phyloP scores from a whole-genome alignment of 208 protist genomes.

The Trypanosoma scelopori region DNA sequence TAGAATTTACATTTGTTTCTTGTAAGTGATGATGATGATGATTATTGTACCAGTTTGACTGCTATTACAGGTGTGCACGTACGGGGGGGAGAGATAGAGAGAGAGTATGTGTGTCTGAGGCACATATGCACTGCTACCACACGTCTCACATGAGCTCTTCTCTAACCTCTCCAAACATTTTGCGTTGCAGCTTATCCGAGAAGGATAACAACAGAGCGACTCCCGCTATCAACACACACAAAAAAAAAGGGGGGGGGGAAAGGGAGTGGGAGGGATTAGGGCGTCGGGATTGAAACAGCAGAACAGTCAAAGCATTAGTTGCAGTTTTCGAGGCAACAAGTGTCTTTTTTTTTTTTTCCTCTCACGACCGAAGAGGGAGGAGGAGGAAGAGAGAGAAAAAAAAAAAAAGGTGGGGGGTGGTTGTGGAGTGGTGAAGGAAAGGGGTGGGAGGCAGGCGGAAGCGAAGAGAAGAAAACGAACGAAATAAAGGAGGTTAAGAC shows the following conservation, averaged over 20 bases:
- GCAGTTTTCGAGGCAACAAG: neutral
- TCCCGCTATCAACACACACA: constrained; percentile 9
- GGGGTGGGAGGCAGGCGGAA: too few relatives aligned
- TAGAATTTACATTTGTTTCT: neutral
- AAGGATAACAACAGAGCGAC: constrained; percentile 17
- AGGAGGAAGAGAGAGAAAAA: constrained; percentile 11
- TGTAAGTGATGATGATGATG: too few relatives aligned
- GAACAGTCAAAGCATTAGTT: neutral
- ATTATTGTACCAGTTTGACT: too few relatives aligned
- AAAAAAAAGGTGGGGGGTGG: neutral
- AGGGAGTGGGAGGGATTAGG: neutral
- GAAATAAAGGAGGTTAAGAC: too few relatives aligned
- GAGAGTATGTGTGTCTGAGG: too few relatives aligned
- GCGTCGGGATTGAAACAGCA: neutral
- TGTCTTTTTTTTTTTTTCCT: constrained; percentile 24
- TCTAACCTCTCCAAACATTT: neutral
- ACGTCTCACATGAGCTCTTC: neutral
- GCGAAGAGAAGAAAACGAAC: too few relatives aligned
- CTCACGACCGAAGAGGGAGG: neutral
- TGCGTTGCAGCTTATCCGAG: constrained; percentile 1
- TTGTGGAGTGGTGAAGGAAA: too few relatives aligned
- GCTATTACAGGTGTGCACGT: too few relatives aligned
- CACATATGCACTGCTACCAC: too few relatives aligned
- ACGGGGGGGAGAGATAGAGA: too few relatives aligned
- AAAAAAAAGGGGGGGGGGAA: constrained; percentile 7